Evolutionary conservation across 108 stramenopile species (phyloP), one percentile per base, ranked within the genome.

Genomic region (Seminavis robusta): DNA sequence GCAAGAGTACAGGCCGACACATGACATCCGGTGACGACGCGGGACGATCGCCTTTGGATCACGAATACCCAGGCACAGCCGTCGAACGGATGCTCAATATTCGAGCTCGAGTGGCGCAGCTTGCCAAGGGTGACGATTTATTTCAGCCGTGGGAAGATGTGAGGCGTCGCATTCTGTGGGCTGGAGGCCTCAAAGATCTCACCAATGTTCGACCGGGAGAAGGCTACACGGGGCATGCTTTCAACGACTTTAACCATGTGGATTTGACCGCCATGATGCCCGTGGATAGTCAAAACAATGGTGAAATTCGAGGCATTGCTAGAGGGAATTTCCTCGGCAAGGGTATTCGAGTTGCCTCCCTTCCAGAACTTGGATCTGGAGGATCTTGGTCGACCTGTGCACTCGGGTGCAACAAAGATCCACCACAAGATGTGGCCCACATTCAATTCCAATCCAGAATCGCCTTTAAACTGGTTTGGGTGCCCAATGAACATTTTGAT

Each of bases 401-500:
- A 13, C 69, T 78, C 16, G 94, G 94, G 11, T 91, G 83, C 55
- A 67, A 85, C 59, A 56, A 71, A 17, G 71, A 85, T 55, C 94
- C 94, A 13, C 91, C 94, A 13, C 78, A 71, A 39, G 94, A 95
- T 67, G 94, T 95, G 13, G 94, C 94, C 1, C 91, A 93, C 52
- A 56, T 95, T 44, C 94, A 95, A 39, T 95, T 95, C 47, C 77
- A 71, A 41, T 78, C 91, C 4, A 47, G 86, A 41, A 83, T 95
- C 48, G 91, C 91, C 28, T 95, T 91, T 47, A 92, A 93, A 61
- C 63, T 95, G 5, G 94, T 95, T 1, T 95, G 94, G 94, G 84
- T 82, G 3, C 94, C 94, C 0, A 88, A 79, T 65, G 73, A 74
- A 16, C 53, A 65, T 0, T 95, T 76, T 52, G 81, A 85, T 67